Evolutionary conservation across 768 basidiomycete genomes (phyloP).

Genomic region (Scleroderma bovista): DNA sequence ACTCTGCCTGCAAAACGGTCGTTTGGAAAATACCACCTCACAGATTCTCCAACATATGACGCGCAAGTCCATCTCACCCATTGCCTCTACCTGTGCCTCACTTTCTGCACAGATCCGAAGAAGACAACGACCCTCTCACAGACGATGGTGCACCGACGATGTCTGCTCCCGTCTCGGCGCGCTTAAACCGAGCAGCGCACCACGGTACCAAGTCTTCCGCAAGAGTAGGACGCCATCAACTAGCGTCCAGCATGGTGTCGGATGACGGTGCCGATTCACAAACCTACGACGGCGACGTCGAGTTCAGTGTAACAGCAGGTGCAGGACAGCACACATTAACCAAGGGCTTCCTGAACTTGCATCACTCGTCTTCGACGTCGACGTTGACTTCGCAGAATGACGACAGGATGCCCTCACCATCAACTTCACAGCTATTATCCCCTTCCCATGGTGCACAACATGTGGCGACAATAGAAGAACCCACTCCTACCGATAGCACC

Average conservation of each 20-base stretch:
- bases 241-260: slow-evolving; percentile 50
- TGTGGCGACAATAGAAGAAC: slow-evolving; percentile 35
- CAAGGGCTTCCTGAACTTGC: slow-evolving; percentile 25
- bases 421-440: slow-evolving; percentile 14
- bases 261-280: slow-evolving; percentile 80
- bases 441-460: slow-evolving; percentile 27
- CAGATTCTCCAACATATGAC: slow-evolving; percentile 75
- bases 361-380: slow-evolving; percentile 45
- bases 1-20: slow-evolving; percentile 49
- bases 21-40: slow-evolving; percentile 57
- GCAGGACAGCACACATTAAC: slow-evolving; percentile 35
- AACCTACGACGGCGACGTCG: slow-evolving; percentile 87
- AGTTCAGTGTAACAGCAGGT: slow-evolving; percentile 65
- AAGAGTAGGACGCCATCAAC: slow-evolving; percentile 41
- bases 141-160: slow-evolving; percentile 62
- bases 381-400: slow-evolving; percentile 45
- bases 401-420: slow-evolving; percentile 11
- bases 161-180: slow-evolving; percentile 34
- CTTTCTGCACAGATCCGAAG: slow-evolving; percentile 56
- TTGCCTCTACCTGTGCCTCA: slow-evolving; percentile 9
- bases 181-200: slow-evolving; percentile 22
- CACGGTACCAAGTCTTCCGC: slow-evolving; percentile 19
- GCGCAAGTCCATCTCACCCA: slow-evolving; percentile 38
- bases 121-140: slow-evolving; percentile 83
- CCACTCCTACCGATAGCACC: slow-evolving; percentile 35